phyloP scores from a whole-genome alignment of 2,329 filamentous ascomycete species.

The Epichloe glyceriae region DNA sequence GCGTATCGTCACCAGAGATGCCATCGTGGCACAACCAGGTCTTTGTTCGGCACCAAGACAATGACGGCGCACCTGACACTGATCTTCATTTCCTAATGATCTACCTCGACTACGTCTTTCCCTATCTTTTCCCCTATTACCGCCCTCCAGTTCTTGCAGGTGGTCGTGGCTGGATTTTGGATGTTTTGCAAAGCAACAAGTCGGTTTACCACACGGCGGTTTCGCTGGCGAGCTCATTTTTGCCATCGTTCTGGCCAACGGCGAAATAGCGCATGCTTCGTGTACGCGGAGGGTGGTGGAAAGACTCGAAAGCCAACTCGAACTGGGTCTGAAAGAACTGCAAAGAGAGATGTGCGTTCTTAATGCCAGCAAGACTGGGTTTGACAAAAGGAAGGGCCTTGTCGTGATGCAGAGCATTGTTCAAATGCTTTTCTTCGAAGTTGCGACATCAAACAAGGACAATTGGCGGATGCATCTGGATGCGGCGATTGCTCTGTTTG shows the following conservation, averaged over 20 bases:
- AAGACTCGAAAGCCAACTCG: constrained; percentile 30
- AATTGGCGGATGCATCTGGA: constrained; percentile 38
- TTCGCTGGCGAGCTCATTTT: constrained; percentile 45
- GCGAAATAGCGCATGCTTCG: constrained; percentile 19
- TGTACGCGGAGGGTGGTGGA: constrained; percentile 23
- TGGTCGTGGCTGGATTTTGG: constrained; percentile 48
- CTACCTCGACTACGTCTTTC: constrained; percentile 49
- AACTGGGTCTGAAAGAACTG: constrained; percentile 30
- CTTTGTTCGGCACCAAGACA: constrained; percentile 12
- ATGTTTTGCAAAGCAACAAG: constrained; percentile 42
- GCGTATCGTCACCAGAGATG: constrained; percentile 18
- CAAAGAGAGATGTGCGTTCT: constrained; percentile 27
- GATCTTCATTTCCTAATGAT: constrained; percentile 37
- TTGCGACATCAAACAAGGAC: constrained; percentile 29
- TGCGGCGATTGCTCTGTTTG: constrained; percentile 36
- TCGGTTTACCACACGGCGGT: constrained; percentile 44
- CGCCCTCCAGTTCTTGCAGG: constrained; percentile 39
- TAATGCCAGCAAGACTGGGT: constrained; percentile 17
- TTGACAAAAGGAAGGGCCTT: constrained; percentile 21
- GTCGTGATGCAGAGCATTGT: constrained; percentile 36
- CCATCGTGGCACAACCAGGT: constrained; percentile 22
- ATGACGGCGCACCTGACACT: constrained; percentile 12
- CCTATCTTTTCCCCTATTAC: constrained; percentile 52
- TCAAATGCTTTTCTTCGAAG: constrained; percentile 41
- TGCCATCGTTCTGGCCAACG: constrained; percentile 28